phyloP scores from a whole-genome alignment of 192 early-diverging fungal species.

The Haplosporangium gracile region DNA sequence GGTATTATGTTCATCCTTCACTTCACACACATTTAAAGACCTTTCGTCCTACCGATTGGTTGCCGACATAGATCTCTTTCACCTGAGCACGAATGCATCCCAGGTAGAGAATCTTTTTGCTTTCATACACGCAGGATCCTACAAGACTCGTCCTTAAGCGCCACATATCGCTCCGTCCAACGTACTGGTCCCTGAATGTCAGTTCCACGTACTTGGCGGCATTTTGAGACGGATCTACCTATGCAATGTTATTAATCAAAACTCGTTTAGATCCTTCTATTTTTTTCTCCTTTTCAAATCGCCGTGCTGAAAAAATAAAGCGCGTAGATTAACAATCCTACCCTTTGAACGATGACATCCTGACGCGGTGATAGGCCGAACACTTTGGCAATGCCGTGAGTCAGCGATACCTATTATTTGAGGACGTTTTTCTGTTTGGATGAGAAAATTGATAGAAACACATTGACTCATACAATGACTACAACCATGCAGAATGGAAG shows the following conservation, averaged over 20 bases:
- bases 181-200: constrained; percentile 90
- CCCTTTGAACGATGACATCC: constrained; percentile 75
- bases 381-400: constrained; percentile 73
- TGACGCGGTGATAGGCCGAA: constrained; percentile 72
- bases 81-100: constrained; percentile 84
- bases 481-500: neutral
- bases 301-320: neutral
- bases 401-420: constrained; percentile 71
- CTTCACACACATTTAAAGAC: neutral
- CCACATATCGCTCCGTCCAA: constrained; percentile 97
- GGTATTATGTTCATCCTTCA: neutral
- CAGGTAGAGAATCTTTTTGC: constrained; percentile 79
- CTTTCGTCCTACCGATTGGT: constrained; percentile 61
- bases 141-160: constrained; percentile 78
- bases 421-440: neutral
- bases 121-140: constrained; percentile 78
- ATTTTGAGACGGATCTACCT: constrained; percentile 78
- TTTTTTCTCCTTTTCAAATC: neutral
- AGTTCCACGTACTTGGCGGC: constrained; percentile 88
- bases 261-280: neutral
- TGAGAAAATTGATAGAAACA: neutral
- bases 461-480: neutral
- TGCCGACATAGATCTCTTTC: constrained; percentile 81
- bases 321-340: constrained; percentile 20
- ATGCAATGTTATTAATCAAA: neutral